Conservation (phyloP, 1,139 yeast genomes). For the Yamadazyma epiphylla region DNA sequence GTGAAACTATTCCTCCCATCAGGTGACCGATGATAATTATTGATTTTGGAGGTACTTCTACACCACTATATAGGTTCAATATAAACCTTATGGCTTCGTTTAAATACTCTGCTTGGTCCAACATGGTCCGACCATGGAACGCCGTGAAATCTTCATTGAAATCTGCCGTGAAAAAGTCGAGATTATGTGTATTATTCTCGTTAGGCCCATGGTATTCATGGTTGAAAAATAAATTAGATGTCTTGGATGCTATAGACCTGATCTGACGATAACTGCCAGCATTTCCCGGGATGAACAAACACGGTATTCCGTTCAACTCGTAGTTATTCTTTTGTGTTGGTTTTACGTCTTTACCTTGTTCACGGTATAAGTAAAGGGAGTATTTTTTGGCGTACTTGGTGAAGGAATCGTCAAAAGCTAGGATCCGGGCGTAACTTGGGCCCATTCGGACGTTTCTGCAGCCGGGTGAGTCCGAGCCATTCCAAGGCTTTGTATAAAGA, state of each 20-base stretch:
- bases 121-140: constrained; percentile 87
- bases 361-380: constrained; percentile 75
- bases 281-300: constrained; percentile 92
- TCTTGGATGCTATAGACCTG: constrained; percentile 83
- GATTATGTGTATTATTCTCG: constrained; percentile 29
- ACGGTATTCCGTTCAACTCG: constrained; percentile 72
- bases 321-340: constrained; percentile 38
- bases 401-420: constrained; percentile 67
- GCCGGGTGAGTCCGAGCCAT: constrained; percentile 32
- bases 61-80: constrained; percentile 53
- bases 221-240: constrained; percentile 46
- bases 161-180: constrained; percentile 86
- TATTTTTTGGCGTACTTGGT: constrained; percentile 77
- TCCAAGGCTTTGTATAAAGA: constrained; percentile 17
- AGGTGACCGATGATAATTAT: constrained; percentile 89
- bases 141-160: constrained; percentile 97
- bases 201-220: constrained; percentile 22
- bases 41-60: constrained; percentile 50
- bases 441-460: constrained; percentile 67
- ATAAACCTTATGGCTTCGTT: constrained; percentile 85
- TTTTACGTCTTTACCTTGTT: constrained; percentile 63
- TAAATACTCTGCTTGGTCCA: constrained; percentile 90
- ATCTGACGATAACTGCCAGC: constrained; percentile 94
- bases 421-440: constrained; percentile 72
- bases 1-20: constrained; percentile 93